These are phyloP conservation scores for Corymbia citriodora DNA, from an alignment of 441 rosid genomes.

Conservation along the genomic window DNA sequence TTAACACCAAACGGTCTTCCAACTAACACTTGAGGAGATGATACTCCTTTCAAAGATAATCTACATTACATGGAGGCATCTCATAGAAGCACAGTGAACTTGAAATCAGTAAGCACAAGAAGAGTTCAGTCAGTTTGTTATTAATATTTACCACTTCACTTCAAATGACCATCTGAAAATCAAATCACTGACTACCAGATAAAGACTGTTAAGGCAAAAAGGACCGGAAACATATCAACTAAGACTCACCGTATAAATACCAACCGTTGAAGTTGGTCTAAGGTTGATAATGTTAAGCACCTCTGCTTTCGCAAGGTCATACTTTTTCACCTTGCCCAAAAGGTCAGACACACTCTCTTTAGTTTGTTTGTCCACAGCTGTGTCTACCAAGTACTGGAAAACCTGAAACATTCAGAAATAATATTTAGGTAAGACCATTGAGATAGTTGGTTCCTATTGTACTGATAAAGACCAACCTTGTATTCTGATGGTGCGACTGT, in stretches of 20 bases:
- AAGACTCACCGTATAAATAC: constrained; percentile 39
- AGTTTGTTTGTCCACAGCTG: constrained; percentile 53
- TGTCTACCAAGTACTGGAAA: constrained; percentile 62
- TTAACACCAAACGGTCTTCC: background rate
- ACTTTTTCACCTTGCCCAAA: constrained; percentile 45
- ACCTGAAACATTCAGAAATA: constrained; percentile 33
- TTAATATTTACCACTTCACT: background rate
- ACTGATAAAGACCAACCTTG: constrained; percentile 32
- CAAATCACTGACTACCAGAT: background rate
- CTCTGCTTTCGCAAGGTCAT: constrained; percentile 74
- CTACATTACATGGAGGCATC: background rate
- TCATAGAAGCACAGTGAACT: background rate
- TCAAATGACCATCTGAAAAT: background rate
- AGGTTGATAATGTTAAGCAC: constrained; percentile 64
- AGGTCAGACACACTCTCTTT: constrained; percentile 44
- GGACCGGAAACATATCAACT: background rate
- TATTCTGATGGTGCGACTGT: constrained; percentile 58
- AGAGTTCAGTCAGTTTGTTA: background rate
- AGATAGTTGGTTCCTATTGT: background rate
- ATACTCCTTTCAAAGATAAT: background rate
- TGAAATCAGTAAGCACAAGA: background rate
- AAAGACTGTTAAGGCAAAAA: background rate
- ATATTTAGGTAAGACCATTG: background rate
- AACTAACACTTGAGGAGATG: background rate
- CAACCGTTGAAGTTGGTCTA: constrained; percentile 49